phyloP scores from a whole-genome alignment of 768 basidiomycete genomes.

The Erythrobasidium yunnanense region DNA sequence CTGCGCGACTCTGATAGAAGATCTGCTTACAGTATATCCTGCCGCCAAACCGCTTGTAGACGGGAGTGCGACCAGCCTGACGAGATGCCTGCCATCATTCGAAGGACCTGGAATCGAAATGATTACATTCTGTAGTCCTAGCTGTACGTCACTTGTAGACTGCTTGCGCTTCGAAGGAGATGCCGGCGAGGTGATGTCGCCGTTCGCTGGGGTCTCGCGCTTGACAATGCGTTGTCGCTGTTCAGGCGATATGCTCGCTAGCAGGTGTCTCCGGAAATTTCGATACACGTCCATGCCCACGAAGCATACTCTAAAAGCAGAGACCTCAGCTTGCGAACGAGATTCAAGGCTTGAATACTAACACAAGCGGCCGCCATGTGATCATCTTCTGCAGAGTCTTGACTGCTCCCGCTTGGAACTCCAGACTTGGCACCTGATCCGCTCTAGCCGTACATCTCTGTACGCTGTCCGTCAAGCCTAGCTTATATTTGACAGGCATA shows the following conservation, averaged over 20 bases:
- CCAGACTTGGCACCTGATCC: constrained; percentile 12
- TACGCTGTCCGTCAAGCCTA: constrained; percentile 19
- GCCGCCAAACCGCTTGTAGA: constrained; percentile 22
- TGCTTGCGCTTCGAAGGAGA: constrained; percentile 13
- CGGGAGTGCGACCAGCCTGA: constrained; percentile 13
- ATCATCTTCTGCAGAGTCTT: constrained; percentile 3
- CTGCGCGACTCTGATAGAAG: background rate
- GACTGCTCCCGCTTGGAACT: constrained; percentile 18
- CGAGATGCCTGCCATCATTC: background rate
- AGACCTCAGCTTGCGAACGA: too few relatives aligned
- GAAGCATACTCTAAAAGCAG: constrained; percentile 13
- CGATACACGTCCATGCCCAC: constrained; percentile 25
- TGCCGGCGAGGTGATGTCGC: background rate
- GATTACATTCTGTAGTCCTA: constrained; percentile 6
- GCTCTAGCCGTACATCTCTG: constrained; percentile 23
- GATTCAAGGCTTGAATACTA: background rate
- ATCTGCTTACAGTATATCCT: constrained; percentile 14
- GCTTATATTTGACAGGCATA: constrained; percentile 14
- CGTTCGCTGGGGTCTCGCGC: background rate
- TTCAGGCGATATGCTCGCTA: background rate
- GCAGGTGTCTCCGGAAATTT: constrained; percentile 12
- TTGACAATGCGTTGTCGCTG: too few relatives aligned
- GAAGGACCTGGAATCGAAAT: background rate
- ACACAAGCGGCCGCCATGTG: constrained; percentile 3
- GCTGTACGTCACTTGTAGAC: background rate